Base-by-base conservation (phyloP, 2,329 filamentous ascomycete species). In the Alternaria postmessia region DNA sequence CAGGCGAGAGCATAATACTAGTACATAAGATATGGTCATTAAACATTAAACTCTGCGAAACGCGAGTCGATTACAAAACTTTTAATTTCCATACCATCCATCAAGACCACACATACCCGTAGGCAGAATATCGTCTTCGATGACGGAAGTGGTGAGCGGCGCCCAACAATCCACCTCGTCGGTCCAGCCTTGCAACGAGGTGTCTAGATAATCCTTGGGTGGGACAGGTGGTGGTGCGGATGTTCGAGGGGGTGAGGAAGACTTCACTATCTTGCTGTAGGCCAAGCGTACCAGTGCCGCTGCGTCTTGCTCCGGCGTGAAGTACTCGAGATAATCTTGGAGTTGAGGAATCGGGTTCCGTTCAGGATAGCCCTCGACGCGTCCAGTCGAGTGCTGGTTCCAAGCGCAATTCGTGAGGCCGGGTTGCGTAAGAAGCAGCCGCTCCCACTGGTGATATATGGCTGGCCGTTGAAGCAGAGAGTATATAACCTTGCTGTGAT, bases 401-500 rank as follows among this genome's bases (percentile, higher is more conserved):
- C 74, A 77, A 1, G 61, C 64, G 34, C 72, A 71, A 1, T 30
- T 28, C 1, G 57, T 60, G 8, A 62, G 47, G 0, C 41, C 36
- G 6, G 66, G 63, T n/a, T 61, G 55, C 38, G 72, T 67, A 7
- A 43, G 59, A 1, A 75, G 44, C 5, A 75, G 36, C 1, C 34
- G 46, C 8, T 32, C 84, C 88, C 87, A 90, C 18, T 84, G 84
- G 39, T 84, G 80, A 57, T 83, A 82, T 48, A 90, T 82, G 3
- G 81, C 80, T 1, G 87, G 87, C 63, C 89, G 87, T 63, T 89
- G 87, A 3, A 90, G 81, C 5, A 90, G 79, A 1, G 87, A 88
- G 64, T 89, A 88, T 34, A 90, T 86, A 58, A 90, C 87, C 32
- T 86, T 83, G 1, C 86, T 88, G 68, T 89, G 87, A 75, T 86